These are phyloP conservation scores for Candolleomyces aberdarensis DNA, from an alignment of 768 basidiomycete genomes.

Conservation along the genomic window DNA sequence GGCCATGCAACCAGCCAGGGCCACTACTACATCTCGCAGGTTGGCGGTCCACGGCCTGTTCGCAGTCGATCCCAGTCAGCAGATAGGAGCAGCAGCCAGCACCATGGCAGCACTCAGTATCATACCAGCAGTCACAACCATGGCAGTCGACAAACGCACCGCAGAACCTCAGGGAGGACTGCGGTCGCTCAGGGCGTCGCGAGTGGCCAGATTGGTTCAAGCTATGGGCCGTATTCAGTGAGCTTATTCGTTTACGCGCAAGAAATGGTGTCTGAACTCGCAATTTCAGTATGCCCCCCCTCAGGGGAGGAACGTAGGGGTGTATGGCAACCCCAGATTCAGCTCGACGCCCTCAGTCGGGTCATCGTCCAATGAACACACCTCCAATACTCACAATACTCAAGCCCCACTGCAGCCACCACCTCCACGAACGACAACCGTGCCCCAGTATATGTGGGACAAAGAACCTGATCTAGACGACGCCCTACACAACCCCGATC, in stretches of 20 bases:
- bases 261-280: conserved; percentile 9
- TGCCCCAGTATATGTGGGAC: conserved; percentile 77
- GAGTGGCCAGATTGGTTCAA: conserved; percentile 71
- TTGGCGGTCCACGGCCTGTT: conserved; percentile 7
- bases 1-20: conserved; percentile 5
- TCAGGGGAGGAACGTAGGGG: conserved; percentile 36
- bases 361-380: conserved; percentile 22
- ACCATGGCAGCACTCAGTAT: background rate
- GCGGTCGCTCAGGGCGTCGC: conserved; percentile 78
- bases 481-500: conserved; percentile 84
- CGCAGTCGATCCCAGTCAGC: background rate
- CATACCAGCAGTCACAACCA: conserved; percentile 1
- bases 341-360: conserved; percentile 47
- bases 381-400: too few relatives aligned
- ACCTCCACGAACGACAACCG: conserved; percentile 47
- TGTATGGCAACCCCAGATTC: conserved; percentile 52
- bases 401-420: conserved; percentile 19
- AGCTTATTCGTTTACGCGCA: conserved; percentile 23
- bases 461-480: conserved; percentile 89
- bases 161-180: conserved; percentile 37
- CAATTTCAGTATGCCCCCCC: conserved; percentile 55
- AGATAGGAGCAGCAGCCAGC: background rate
- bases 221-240: conserved; percentile 88
- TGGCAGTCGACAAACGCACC: conserved; percentile 11
- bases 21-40: conserved; percentile 7